These are phyloP conservation scores for Coemansia sp. DNA, from an alignment of 192 early-diverging fungal genomes.

Conservation along the genomic window DNA sequence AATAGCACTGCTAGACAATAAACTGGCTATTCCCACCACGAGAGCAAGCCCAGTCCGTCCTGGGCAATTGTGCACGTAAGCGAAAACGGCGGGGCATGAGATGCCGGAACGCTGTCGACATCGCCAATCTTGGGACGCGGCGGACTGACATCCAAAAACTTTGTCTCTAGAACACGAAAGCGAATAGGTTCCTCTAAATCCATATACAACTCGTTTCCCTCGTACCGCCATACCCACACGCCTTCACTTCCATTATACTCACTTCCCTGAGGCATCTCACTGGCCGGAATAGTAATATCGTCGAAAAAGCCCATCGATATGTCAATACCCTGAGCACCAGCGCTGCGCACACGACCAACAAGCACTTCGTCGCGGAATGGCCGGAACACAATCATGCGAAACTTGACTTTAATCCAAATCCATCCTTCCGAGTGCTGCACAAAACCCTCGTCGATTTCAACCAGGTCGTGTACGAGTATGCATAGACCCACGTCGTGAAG, in stretches of 20 bases:
- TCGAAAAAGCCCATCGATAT: constrained; percentile 89
- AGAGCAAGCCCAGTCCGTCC: constrained; percentile 67
- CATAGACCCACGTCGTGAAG: constrained; percentile 90
- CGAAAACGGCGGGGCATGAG: constrained; percentile 36
- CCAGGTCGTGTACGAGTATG: constrained; percentile 78
- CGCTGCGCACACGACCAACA: constrained; percentile 73
- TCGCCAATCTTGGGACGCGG: constrained; percentile 51
- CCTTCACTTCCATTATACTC: constrained; percentile 68
- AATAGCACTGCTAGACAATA: no score
- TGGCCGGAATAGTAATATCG: constrained; percentile 78
- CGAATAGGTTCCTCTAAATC: constrained; percentile 76
- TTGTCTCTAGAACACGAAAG: constrained; percentile 71
- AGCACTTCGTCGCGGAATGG: constrained; percentile 89
- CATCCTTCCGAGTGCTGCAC: constrained; percentile 84
- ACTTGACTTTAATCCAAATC: constrained; percentile 71
- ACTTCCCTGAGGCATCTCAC: constrained; percentile 61
- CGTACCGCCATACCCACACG: constrained; percentile 87
- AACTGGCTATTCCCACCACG: constrained; percentile 60
- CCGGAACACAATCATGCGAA: constrained; percentile 85
- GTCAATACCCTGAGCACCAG: constrained; percentile 64
- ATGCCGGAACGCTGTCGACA: constrained; percentile 15
- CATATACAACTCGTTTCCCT: constrained; percentile 75
- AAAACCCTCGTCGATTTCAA: constrained; percentile 79
- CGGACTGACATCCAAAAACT: constrained; percentile 71
- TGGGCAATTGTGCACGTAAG: constrained; percentile 62